These are phyloP conservation scores for Kregervanrija delftensis DNA, from an alignment of 805 yeast genomes.

Conservation along the genomic window DNA sequence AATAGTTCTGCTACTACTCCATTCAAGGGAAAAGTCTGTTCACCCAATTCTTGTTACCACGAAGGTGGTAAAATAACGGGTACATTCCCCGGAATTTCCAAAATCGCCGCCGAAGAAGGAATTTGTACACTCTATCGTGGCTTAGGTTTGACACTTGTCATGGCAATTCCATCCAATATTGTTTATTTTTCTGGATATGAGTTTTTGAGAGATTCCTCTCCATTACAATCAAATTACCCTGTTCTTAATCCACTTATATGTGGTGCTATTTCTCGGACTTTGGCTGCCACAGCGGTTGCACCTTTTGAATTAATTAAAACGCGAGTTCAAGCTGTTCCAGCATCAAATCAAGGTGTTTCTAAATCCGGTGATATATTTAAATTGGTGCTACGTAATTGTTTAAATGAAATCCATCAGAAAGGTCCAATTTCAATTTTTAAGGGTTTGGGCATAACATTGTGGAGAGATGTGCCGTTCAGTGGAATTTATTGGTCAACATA, in stretches of 20 bases:
- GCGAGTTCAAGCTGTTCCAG: conserved; percentile 81
- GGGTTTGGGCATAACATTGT: conserved; percentile 80
- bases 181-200: conserved; percentile 95
- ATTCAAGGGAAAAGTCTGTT: conserved; percentile 26
- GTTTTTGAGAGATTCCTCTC: conserved; percentile 68
- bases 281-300: conserved; percentile 80
- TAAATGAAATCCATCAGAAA: conserved; percentile 37
- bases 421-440: conserved; percentile 70
- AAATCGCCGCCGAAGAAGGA: conserved; percentile 72
- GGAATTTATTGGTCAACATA: conserved; percentile 92
- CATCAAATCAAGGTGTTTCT: conserved; percentile 22
- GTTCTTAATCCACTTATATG: conserved; percentile 69
- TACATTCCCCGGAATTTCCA: conserved; percentile 65
- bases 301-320: conserved; percentile 88
- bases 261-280: conserved; percentile 74
- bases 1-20: conserved; percentile 12
- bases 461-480: conserved; percentile 97
- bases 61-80: conserved; percentile 42
- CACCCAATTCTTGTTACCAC: conserved; percentile 34
- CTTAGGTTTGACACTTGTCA: conserved; percentile 66
- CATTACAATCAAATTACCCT: conserved; percentile 32
- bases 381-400: conserved; percentile 32
- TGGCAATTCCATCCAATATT: conserved; percentile 91
- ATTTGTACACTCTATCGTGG: conserved; percentile 81
- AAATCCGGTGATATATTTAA: conserved; percentile 37